Evolutionary conservation across 139 green algal species (phyloP).

Genomic region (Marvania coccoides): DNA sequence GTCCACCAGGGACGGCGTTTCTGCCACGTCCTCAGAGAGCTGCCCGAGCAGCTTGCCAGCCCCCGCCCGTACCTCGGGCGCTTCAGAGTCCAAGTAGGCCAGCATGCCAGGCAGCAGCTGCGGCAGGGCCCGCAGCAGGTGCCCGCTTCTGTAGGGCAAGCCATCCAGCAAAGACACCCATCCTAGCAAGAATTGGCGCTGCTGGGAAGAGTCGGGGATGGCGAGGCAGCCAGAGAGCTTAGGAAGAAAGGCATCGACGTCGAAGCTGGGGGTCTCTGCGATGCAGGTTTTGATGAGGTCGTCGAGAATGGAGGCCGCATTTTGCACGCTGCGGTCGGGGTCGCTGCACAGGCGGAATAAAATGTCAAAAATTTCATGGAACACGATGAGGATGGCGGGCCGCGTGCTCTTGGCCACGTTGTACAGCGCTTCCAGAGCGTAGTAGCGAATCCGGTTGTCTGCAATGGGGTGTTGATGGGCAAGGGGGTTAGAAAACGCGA

Average conservation of each 20-base stretch:
- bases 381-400: slow-evolving; percentile 78
- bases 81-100: slow-evolving; percentile 72
- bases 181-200: slow-evolving; percentile 75
- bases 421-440: slow-evolving; percentile 91
- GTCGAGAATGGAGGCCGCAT: slow-evolving; percentile 87
- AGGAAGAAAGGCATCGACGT: slow-evolving; percentile 79
- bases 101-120: slow-evolving; percentile 85
- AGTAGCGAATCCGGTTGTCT: slow-evolving; percentile 87
- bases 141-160: slow-evolving; percentile 67
- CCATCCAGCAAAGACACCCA: slow-evolving; percentile 83
- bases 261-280: slow-evolving; percentile 45
- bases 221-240: slow-evolving; percentile 70
- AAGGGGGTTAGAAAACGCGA: too few species aligned
- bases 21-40: not conserved
- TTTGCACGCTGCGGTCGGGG: slow-evolving; percentile 78
- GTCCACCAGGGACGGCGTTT: not conserved
- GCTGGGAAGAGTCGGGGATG: slow-evolving; percentile 67
- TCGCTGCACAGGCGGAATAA: slow-evolving; percentile 83
- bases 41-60: slow-evolving; percentile 44
- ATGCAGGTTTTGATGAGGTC: slow-evolving; percentile 84
- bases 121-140: slow-evolving; percentile 83
- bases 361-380: slow-evolving; percentile 87
- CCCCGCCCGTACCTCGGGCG: slow-evolving; percentile 55
- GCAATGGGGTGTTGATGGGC: too few species aligned
- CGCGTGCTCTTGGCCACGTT: slow-evolving; percentile 91